Base-by-base conservation (phyloP, 164 flowering plant genomes). In the Taxillus chinensis region DNA sequence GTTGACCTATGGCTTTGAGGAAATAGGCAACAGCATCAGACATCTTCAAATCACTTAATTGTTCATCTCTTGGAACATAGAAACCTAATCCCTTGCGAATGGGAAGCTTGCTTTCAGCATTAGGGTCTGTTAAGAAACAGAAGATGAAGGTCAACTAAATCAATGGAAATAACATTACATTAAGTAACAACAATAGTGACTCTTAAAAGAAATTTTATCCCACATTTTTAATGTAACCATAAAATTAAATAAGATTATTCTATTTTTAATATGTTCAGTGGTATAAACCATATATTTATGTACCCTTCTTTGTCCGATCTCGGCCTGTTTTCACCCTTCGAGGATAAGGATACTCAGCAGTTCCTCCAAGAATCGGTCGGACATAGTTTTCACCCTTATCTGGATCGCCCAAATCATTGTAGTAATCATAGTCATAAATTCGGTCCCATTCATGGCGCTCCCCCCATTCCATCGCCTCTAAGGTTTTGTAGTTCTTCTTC, bases 51-150 rank as follows among this genome's bases (percentile, higher is more conserved):
- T 57, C n/a, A 38, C 59, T n/a, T 13, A 57, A 38, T 38, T 15
- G 59, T 57, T 57, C 59, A 57, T 57, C 59, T n/a, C 59, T 57
- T 10, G 59, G 59, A 38, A 57, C 41, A 40, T 57, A 57, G 5
- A 57, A 37, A 11, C 39, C 39, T 12, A 57, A 40, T 8, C 41
- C 41, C 15, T 3, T 57, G 5, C 37, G 15, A 38, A 40, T 5
- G 11, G 59, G 59, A 4, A 57, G 59, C 59, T 41, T 57, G 59
- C 59, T 57, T 41, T 57, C 59, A 9, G 59, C 39, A n/a, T 57
- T 57, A 3, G 59, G 41, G 39, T 57, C 59, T 57, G 59, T 38
- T 10, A 57, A 57, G 5, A 51, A n/a, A 15, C 4, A 10, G 17
- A 14, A 4, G 27, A 51, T 14, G 27, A n/a, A 27, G 27, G 27